Evolutionary conservation across 2,329 filamentous ascomycete species (phyloP), one percentile per base, ranked within the genome.

Genomic region (Sporothrix curviconia): DNA sequence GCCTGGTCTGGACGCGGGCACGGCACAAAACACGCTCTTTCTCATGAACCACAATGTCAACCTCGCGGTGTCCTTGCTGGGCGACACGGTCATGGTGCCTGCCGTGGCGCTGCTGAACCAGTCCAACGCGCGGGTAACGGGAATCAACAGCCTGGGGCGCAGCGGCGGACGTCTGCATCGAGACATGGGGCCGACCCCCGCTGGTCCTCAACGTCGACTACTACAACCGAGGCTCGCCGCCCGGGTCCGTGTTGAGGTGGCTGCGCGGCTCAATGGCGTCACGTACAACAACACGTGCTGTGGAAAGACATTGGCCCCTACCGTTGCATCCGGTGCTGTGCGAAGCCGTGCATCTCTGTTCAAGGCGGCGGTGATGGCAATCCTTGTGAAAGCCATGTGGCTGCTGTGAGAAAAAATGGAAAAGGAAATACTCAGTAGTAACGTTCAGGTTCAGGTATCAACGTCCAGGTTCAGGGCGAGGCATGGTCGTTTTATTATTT

Each of bases 21-120:
- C 81, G 7, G 79, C 81, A 0, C 74, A 76, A 58, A 76, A 85
- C 30, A 79, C 85, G 43, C 78, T 95, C 71, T 95, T 92, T 69
- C 79, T 96, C 67, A 81, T 87, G 66, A 96, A 96, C 72, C 92
- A 96, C 75, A 96, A 96, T 68, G 79, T 96, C 59, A 96, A 96
- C 69, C 79, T 86, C 59, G 79, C 91, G 63, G 81, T 95, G 61
- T 80, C 80, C 55, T 72, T 95, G 36, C 81, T 85, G 2, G 83
- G 82, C 30, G 68, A 80, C 15, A 74, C 78, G 19, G 68, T 94
- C 46, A 74, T 91, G 7, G 85, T 94, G 12, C 90, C 90, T 0
- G 87, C 89, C 58, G 83, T 84, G 0, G 81, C 84, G 4, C 68
- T 85, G 40, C 72, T 92, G 57, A 89, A 89, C 64, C 72, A 80